phyloP scores from a whole-genome alignment of 352 stramenopile species.

The Phytopythium aichiense region DNA sequence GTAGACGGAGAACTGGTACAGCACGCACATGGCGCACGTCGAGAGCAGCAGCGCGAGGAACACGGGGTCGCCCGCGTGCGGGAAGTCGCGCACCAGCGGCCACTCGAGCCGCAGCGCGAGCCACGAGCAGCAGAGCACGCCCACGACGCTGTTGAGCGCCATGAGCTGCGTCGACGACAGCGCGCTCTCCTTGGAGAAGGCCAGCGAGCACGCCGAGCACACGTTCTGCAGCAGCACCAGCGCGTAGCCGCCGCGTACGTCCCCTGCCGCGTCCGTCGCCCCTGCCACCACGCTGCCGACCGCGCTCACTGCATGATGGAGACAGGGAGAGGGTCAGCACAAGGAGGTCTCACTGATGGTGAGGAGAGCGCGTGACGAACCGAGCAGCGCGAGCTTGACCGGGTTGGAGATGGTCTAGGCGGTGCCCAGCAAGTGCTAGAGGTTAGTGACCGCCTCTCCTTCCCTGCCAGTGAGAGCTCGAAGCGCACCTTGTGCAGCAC shows the following conservation, averaged over 20 bases:
- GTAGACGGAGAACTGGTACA: slow-evolving; percentile 75
- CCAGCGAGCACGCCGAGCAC: slow-evolving; percentile 55
- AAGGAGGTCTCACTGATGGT: neutral
- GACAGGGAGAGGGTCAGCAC: neutral
- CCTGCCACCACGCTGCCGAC: slow-evolving; percentile 54
- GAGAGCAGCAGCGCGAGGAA: slow-evolving; percentile 34
- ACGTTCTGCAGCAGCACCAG: slow-evolving; percentile 70
- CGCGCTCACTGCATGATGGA: slow-evolving; percentile 37
- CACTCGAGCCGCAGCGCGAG: slow-evolving; percentile 39
- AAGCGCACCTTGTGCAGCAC: slow-evolving; percentile 48
- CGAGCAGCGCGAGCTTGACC: slow-evolving; percentile 57
- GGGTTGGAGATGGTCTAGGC: slow-evolving; percentile 35
- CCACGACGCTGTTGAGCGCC: slow-evolving; percentile 47
- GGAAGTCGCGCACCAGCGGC: slow-evolving; percentile 32
- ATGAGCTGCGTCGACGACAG: slow-evolving; percentile 51
- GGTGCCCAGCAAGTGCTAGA: neutral
- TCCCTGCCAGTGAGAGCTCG: too few relatives aligned
- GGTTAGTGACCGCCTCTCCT: too few relatives aligned
- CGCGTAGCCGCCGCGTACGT: slow-evolving; percentile 36
- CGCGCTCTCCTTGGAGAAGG: slow-evolving; percentile 61
- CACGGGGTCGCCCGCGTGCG: slow-evolving; percentile 14
- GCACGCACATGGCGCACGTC: slow-evolving; percentile 65
- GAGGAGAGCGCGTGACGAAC: slow-evolving; percentile 17
- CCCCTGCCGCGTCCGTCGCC: slow-evolving; percentile 43
- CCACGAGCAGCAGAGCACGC: slow-evolving; percentile 34